Percentiles rank a stretch among this genome's conserved stretches.
phyloP scores from a whole-genome alignment of 177 flowering plant genomes.

The Vitis hybrid region DNA sequence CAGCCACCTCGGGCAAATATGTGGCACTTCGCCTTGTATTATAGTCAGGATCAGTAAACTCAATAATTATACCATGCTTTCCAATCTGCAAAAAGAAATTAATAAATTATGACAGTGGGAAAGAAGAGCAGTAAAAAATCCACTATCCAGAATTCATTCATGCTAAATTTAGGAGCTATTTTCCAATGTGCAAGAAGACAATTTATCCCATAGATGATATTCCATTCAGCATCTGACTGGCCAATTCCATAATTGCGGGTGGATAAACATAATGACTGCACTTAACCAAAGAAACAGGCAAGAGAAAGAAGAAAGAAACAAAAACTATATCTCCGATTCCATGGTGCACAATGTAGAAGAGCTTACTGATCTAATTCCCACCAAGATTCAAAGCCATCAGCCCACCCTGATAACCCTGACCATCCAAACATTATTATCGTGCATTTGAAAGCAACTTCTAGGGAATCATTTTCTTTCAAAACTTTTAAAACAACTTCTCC shows the following conservation, averaged over 20 bases:
- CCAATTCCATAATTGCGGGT: neutral
- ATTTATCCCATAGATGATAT: neutral
- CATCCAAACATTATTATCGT: neutral
- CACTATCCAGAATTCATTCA: no score
- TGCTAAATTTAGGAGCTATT: no score
- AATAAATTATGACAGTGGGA: neutral
- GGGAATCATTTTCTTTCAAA: neutral
- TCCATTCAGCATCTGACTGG: neutral
- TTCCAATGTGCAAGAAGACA: no score
- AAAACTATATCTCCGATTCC: neutral
- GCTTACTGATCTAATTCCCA: neutral
- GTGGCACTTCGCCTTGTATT: conserved; percentile 85
- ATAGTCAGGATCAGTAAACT: conserved; percentile 85
- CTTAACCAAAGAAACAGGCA: no score
- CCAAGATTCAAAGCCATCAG: neutral
- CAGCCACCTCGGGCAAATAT: conserved; percentile 94
- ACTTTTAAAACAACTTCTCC: neutral
- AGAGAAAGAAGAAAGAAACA: no score
- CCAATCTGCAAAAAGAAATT: conserved; percentile 58
- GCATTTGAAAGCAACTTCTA: neutral
- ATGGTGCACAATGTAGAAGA: neutral
- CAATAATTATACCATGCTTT: conserved; percentile 93
- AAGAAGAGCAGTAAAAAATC: neutral
- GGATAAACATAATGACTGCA: neutral
- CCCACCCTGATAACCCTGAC: neutral